phyloP scores from a whole-genome alignment of 768 basidiomycete genomes.

The Calocybe indica region DNA sequence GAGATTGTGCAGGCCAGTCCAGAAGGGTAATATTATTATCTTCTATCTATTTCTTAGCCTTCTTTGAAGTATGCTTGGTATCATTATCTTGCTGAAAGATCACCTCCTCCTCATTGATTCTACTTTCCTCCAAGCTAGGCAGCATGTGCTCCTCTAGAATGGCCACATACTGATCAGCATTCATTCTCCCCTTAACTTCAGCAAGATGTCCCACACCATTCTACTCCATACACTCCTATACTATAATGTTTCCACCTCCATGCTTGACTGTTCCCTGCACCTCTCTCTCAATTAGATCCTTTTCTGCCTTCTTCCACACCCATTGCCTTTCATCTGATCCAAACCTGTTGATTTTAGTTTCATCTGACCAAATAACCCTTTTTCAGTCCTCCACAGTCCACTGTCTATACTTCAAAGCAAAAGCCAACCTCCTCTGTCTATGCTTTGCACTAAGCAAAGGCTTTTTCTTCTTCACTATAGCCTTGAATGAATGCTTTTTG shows the following conservation, averaged over 20 bases:
- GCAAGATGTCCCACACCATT: constrained; percentile 13
- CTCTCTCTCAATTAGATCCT: constrained; percentile 10
- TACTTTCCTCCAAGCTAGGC: constrained; percentile 6
- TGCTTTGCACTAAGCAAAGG: constrained; percentile 6
- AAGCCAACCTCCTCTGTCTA: constrained; percentile 4
- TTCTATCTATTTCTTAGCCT: constrained; percentile 11
- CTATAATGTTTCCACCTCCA: constrained; percentile 19
- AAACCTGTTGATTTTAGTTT: constrained; percentile 23
- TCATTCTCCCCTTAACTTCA: constrained; percentile 14
- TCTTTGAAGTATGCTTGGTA: constrained; percentile 13
- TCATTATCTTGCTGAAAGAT: constrained; percentile 22
- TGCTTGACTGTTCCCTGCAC: constrained; percentile 14
- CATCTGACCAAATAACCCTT: constrained; percentile 20
- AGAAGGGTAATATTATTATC: not conserved
- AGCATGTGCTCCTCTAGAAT: constrained; percentile 16
- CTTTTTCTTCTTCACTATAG: constrained; percentile 8
- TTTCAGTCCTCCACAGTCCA: constrained; percentile 22
- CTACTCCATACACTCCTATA: constrained; percentile 20
- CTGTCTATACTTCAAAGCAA: constrained; percentile 8
- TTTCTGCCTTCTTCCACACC: constrained; percentile 13
- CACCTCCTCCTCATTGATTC: constrained; percentile 3
- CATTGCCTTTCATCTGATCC: constrained; percentile 16
- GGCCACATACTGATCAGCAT: not conserved
- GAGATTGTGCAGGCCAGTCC: constrained; percentile 8
- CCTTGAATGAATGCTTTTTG: constrained; percentile 2